Conservation (phyloP, 2,329 filamentous ascomycete species). For the Aureobasidium mangrovei region DNA sequence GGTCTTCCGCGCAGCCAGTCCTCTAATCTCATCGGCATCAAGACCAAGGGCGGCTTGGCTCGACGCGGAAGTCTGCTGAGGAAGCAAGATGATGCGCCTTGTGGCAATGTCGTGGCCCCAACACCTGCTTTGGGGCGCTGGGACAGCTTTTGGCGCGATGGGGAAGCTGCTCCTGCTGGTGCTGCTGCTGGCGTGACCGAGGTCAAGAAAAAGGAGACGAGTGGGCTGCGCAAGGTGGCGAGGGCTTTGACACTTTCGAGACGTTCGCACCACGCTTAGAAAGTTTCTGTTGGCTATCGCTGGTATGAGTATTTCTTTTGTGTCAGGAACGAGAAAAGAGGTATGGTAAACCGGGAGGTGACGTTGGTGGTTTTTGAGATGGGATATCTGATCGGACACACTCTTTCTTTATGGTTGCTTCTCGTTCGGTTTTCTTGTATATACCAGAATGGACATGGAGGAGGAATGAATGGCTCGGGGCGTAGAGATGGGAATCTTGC, state of each 20-base stretch:
- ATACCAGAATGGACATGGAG: too few relatives aligned
- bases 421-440: too few relatives aligned
- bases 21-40: neutral
- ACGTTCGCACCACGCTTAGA: neutral
- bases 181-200: neutral
- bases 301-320: too few relatives aligned
- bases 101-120: neutral
- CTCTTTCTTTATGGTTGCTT: too few relatives aligned
- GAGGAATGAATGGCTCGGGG: too few relatives aligned
- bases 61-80: neutral
- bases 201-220: neutral
- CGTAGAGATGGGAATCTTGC: too few relatives aligned
- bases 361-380: too few relatives aligned
- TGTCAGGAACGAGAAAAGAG: too few relatives aligned
- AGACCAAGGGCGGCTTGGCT: neutral
- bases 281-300: too few relatives aligned
- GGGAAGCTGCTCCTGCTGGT: neutral
- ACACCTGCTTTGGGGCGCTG: neutral
- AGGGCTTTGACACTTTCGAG: neutral
- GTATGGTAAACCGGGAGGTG: too few relatives aligned
- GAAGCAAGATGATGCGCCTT: too few relatives aligned
- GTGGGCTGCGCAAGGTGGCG: neutral
- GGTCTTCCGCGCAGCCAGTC: conserved; percentile 3
- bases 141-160: neutral
- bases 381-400: too few relatives aligned